A percentile compares a stretch with the other conserved stretches of the same genome.
These are phyloP conservation scores for Yueomyces sp. DNA, from an alignment of 1,139 yeast species.

Conservation along the genomic window DNA sequence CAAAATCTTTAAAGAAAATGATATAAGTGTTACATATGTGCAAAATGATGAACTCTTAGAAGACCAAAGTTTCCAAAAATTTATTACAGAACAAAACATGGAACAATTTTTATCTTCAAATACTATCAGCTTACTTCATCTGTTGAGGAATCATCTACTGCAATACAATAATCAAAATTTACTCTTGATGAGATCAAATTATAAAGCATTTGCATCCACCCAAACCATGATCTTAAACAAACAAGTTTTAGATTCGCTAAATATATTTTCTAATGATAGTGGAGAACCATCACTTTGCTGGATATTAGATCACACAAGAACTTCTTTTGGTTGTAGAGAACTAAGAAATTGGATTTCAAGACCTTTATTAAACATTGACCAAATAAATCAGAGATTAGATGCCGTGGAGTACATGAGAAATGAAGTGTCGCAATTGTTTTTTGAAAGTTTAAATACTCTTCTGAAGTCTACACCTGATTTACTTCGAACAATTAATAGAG, in stretches of 20 bases:
- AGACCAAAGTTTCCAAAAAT: no score
- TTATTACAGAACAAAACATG: no score
- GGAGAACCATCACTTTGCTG: constrained; percentile 61
- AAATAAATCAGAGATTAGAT: constrained; percentile 37
- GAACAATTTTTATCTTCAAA: no score
- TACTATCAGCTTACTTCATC: constrained; percentile 8
- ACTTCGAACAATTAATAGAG: constrained; percentile 51
- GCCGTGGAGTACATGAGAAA: constrained; percentile 49
- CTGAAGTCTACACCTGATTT: constrained; percentile 48
- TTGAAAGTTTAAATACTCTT: constrained; percentile 39
- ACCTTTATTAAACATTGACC: constrained; percentile 42
- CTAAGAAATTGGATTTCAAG: constrained; percentile 60
- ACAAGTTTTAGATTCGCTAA: constrained; percentile 56
- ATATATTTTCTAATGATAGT: constrained; percentile 53
- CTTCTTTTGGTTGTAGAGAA: constrained; percentile 61
- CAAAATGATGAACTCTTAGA: no score
- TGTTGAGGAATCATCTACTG: constrained; percentile 39
- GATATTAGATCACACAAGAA: constrained; percentile 69
- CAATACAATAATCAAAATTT: constrained; percentile 52
- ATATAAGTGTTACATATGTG: no score
- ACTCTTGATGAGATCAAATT: constrained; percentile 40
- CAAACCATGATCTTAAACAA: constrained; percentile 57
- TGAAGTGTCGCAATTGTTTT: constrained; percentile 31
- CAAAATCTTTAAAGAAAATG: no score
- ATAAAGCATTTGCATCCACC: constrained; percentile 37